Evolutionary conservation across 2,329 filamentous ascomycete genomes (phyloP), one percentile per base, ranked within the genome.

Genomic region (Alternaria ethzedia): DNA sequence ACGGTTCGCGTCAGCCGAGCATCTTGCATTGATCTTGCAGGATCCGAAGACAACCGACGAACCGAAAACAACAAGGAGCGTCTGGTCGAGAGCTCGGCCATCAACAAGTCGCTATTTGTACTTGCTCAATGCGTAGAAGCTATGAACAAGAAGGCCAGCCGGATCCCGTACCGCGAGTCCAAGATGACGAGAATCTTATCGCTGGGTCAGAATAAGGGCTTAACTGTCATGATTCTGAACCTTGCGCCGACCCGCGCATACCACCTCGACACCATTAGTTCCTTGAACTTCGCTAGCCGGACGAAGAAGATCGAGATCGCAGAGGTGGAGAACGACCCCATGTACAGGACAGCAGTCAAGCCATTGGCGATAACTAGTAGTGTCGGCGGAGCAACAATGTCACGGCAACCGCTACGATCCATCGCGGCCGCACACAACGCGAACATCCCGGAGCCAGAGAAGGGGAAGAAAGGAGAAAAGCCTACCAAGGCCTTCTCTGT

Each of bases 121-220:
- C 83, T 98, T 52, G 95, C 93, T 46, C 94, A 97, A 78, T 98
- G 95, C 73, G 95, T 98, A 57, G 95, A 98, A 77, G 95, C 95
- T 59, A 98, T 98, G 76, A 92, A 91, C 74, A 89, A 88, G 77
- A 90, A 90, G 73, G 87, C 89, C 64, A 79, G 81, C 71, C 88
- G 95, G 32, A 95, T 98, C 74, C 95, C 96, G 0, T 98, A 97
- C 79, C 87, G 95, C 60, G 95, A 97, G 78, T 96, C 92, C 57
- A 97, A 98, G 84, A 97, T 98, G 95, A 98, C 96, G 1, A 88
- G 95, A 50, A 97, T 98, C 59, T 82, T 98, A 25, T 95, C 92
- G 0, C 82, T 98, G 9, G 95, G 95, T 3, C 95, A 97, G 82
- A 97, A 98, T 82, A 93, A 97, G 68, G 95, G 96, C 54, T 89